These are phyloP conservation scores for Bryoerythrophyllum caledonicum DNA, from an alignment of 225 moss, liverwort and hornwort species.

Conservation along the genomic window DNA sequence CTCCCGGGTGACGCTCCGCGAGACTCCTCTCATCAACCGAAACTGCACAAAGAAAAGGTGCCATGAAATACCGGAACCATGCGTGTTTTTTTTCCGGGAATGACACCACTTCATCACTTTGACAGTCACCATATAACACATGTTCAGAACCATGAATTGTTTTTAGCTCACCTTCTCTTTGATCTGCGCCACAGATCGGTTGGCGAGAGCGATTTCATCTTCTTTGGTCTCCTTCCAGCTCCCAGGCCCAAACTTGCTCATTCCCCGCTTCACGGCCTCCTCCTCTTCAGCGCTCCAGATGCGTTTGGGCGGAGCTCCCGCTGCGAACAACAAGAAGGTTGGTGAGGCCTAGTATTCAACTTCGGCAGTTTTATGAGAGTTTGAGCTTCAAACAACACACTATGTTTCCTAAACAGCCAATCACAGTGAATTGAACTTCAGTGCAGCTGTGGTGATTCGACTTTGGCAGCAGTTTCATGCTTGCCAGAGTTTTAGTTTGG, in stretches of 20 bases:
- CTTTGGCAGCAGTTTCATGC: no score
- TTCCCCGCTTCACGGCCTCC: conserved; percentile 51
- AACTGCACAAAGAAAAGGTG: conserved; percentile 33
- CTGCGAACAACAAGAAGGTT: neutral
- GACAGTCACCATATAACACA: no score
- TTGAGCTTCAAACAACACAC: no score
- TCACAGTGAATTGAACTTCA: no score
- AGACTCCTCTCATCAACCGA: conserved; percentile 47
- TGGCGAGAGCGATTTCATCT: conserved; percentile 36
- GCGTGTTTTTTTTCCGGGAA: no score
- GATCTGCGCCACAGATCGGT: conserved; percentile 44
- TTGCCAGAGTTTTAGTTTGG: no score
- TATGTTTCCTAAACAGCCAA: no score
- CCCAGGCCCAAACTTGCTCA: conserved; percentile 53
- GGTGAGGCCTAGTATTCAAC: conserved; percentile 11
- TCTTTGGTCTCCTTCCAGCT: conserved; percentile 67
- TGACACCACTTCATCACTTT: no score
- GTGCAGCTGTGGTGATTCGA: no score
- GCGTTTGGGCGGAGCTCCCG: conserved; percentile 35
- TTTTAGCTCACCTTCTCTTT: conserved; percentile 46
- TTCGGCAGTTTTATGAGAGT: no score
- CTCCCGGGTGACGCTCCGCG: conserved; percentile 37
- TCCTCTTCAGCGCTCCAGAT: conserved; percentile 60
- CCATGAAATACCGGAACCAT: neutral
- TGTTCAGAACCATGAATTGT: no score